Base-by-base conservation (phyloP, 192 early-diverging fungal genomes). In the Funneliformis mosseae region DNA sequence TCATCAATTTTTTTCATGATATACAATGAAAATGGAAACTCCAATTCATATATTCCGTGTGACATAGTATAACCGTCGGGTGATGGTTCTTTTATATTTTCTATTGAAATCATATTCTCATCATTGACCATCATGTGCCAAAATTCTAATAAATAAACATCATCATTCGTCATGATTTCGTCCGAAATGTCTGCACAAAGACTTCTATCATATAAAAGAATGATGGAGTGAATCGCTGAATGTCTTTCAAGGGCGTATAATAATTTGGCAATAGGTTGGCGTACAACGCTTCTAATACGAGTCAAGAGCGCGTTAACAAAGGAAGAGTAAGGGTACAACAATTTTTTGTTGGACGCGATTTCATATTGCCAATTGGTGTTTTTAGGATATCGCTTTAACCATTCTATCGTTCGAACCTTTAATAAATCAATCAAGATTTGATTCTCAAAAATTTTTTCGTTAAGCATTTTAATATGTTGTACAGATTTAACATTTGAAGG, bases 21-120 rank as follows among this genome's bases (percentile, higher is more conserved):
- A 72, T 80, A 80, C 28, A 33, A 71, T 12, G 67, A 71, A 50
- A 80, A 80, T 28, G 78, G 78, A 55, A 80, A 80, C 14, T 80
- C 27, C 14, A 80, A 38, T 16, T 71, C 48, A 48, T 71, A 41
- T 21, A 46, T 6, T 27, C 21, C 62, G 14, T 28, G 25, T 8
- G n/a, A 18, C 16, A 50, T 42, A 50, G 72, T 73, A 72, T 80
- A 80, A 38, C 23, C 7, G 48, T 80, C 78, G 3, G 78, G 78
- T 72, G 28, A 38, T 41, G 78, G 78, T 12, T 80, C 67, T 25
- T 33, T 39, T 9, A 55, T 27, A 5, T 16, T 8, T 18, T 80
- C 69, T 3, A 73, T 80, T n/a, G 33, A 45, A 38, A 80, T 72
- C 45, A 70, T n/a, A 39, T 68, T 74, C 2, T 80, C 75, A 50